Evolutionary conservation across 306 rosid species (phyloP).

Genomic region (Medicago lupulina): DNA sequence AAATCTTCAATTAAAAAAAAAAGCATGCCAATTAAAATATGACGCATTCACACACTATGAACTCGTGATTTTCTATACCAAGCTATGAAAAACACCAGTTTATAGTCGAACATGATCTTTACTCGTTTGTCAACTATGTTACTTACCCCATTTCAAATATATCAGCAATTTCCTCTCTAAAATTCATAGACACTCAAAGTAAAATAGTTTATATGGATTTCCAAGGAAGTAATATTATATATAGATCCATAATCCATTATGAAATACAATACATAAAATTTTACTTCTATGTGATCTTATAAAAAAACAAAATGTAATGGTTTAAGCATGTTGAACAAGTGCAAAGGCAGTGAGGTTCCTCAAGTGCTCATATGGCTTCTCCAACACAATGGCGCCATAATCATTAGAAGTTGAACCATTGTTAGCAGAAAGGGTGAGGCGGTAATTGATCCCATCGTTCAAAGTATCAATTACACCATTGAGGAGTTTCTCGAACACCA

Average conservation of each 20-base stretch:
- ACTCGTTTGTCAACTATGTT: no score
- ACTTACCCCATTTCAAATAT: neutral
- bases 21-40: no score
- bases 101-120: neutral
- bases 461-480: neutral
- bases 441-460: neutral
- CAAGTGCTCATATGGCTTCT: slow-evolving; percentile 39
- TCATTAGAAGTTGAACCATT: neutral
- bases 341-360: slow-evolving; percentile 16
- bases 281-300: no score
- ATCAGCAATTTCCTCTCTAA: no score
- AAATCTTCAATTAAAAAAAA: no score
- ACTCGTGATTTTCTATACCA: no score
- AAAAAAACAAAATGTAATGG: neutral
- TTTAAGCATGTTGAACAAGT: neutral
- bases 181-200: no score
- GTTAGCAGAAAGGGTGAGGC: slow-evolving; percentile 40
- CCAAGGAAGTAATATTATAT: no score
- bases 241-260: no score
- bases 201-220: no score
- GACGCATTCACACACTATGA: neutral
- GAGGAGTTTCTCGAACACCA: neutral
- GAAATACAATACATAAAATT: no score
- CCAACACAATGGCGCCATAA: slow-evolving; percentile 47
- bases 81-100: neutral